Conservation (phyloP, 495 filamentous ascomycete genomes). For the Lophiotrema nucula region DNA sequence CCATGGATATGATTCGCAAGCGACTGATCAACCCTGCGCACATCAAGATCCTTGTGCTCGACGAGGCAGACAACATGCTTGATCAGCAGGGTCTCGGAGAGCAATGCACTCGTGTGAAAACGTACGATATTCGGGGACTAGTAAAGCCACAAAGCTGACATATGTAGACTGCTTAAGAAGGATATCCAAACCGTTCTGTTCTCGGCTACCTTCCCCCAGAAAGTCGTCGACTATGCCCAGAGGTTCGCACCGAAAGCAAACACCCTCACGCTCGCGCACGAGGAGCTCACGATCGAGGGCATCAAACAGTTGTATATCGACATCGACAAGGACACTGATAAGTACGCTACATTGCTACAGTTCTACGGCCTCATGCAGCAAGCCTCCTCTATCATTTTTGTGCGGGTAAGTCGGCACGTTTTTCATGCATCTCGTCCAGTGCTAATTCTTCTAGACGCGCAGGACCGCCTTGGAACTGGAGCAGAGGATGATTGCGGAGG, state of each 20-base stretch:
- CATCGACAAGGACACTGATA: conserved; percentile 72
- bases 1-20: conserved; percentile 77
- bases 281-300: conserved; percentile 92
- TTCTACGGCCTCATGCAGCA: conserved; percentile 95
- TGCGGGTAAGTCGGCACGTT: conserved; percentile 60
- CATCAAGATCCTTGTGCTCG: conserved; percentile 77
- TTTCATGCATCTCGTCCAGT: not conserved
- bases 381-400: conserved; percentile 96
- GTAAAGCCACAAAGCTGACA: conserved; percentile 24
- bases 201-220: conserved; percentile 89
- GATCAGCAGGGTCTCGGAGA: conserved; percentile 93
- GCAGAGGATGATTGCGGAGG: conserved; percentile 77
- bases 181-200: conserved; percentile 85
- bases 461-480: conserved; percentile 79
- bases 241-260: conserved; percentile 82
- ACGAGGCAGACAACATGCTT: conserved; percentile 95
- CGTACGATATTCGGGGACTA: conserved; percentile 51
- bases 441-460: conserved; percentile 44
- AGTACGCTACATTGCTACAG: conserved; percentile 82
- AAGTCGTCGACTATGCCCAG: conserved; percentile 75
- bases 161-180: conserved; percentile 62
- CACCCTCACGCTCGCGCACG: conserved; percentile 79
- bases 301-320: conserved; percentile 98
- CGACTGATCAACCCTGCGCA: conserved; percentile 62
- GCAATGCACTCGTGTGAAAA: conserved; percentile 85